Conservation (phyloP, 176 grass and related monocot genomes). For the Avena sativa region DNA sequence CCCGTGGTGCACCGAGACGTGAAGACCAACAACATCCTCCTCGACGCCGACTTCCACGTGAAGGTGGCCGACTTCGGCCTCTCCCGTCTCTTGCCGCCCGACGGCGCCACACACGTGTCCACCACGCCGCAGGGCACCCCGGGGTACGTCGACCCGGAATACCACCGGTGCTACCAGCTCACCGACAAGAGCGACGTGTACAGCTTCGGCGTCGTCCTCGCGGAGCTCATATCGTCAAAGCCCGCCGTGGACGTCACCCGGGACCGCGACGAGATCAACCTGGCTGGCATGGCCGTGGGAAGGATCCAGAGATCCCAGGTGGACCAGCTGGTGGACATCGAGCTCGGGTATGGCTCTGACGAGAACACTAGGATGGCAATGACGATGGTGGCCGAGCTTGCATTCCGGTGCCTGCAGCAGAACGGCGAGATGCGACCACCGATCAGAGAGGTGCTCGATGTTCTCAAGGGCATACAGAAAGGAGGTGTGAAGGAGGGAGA, state of each 20-base stretch:
- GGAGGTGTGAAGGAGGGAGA: neutral
- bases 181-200: slow-evolving; percentile 85
- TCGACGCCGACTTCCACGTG: slow-evolving; percentile 71
- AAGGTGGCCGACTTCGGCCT: slow-evolving; percentile 96
- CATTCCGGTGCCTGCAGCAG: slow-evolving; percentile 79
- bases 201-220: slow-evolving; percentile 79
- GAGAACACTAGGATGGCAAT: slow-evolving; percentile 48
- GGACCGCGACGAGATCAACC: slow-evolving; percentile 69
- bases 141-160: slow-evolving; percentile 80
- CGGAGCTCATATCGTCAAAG: slow-evolving; percentile 81
- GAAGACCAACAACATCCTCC: slow-evolving; percentile 86
- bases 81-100: slow-evolving; percentile 69
- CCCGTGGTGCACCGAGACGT: slow-evolving; percentile 83
- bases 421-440: slow-evolving; percentile 80
- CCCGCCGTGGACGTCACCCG: slow-evolving; percentile 69
- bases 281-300: slow-evolving; percentile 67
- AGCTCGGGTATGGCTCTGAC: slow-evolving; percentile 58
- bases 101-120: slow-evolving; percentile 78
- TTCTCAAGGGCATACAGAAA: slow-evolving; percentile 47
- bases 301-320: slow-evolving; percentile 60
- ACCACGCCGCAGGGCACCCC: slow-evolving; percentile 87
- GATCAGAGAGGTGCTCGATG: slow-evolving; percentile 68
- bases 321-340: slow-evolving; percentile 60
- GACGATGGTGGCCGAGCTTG: slow-evolving; percentile 76
- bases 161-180: slow-evolving; percentile 84